A percentile compares a stretch with the other conserved stretches of the same genome.
Conservation (phyloP, 2,329 filamentous ascomycete species). For the Ophiocordyceps robertsii region DNA sequence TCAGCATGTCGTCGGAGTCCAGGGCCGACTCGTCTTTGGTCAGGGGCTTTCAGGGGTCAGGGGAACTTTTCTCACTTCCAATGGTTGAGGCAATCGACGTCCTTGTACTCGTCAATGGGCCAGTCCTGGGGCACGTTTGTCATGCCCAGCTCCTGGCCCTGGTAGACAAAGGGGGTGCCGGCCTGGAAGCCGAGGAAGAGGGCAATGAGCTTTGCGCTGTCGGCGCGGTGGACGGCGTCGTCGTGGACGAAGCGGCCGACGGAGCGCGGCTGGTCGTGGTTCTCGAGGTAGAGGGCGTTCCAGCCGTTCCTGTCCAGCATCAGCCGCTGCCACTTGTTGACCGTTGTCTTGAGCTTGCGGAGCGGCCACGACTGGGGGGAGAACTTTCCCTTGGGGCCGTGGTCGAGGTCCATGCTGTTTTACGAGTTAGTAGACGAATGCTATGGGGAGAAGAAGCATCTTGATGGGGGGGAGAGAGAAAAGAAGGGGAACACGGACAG, state of each 20-base stretch:
- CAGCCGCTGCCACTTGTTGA: constrained; percentile 45
- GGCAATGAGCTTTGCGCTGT: constrained; percentile 46
- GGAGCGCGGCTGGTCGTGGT: constrained; percentile 51
- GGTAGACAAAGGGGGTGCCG: constrained; percentile 55
- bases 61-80: constrained; percentile 24
- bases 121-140: constrained; percentile 47
- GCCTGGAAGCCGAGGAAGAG: constrained; percentile 42
- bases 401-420: constrained; percentile 34
- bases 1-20: not conserved
- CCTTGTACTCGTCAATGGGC: constrained; percentile 53
- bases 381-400: constrained; percentile 29
- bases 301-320: constrained; percentile 47
- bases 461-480: not conserved
- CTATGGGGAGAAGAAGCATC: too few species aligned
- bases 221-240: constrained; percentile 30
- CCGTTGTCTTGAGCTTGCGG: constrained; percentile 35
- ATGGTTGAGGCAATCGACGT: constrained; percentile 45
- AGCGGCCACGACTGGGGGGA: constrained; percentile 29
- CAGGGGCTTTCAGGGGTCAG: not conserved
- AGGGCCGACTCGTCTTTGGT: not conserved
- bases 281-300: constrained; percentile 53
- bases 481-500: constrained; percentile 22
- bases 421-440: too few species aligned
- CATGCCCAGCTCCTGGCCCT: constrained; percentile 58
- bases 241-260: constrained; percentile 41